Conservation (phyloP, 192 early-diverging fungal species). For the Coemansia sp. region DNA sequence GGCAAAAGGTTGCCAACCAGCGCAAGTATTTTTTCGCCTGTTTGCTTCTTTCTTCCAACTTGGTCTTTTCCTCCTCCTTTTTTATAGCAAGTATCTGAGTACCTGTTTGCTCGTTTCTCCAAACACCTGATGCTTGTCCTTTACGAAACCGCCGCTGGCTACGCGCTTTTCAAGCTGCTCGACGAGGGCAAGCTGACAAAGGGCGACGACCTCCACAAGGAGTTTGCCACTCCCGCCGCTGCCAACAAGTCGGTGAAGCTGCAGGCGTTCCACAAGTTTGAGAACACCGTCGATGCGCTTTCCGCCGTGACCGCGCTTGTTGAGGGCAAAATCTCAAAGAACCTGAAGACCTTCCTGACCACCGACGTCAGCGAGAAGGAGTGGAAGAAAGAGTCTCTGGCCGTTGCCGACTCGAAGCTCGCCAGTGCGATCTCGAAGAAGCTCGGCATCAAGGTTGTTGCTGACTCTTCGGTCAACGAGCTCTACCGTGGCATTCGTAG, state of each 20-base stretch:
- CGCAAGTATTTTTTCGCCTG: background rate
- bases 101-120: background rate
- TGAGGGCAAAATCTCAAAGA: slow-evolving; percentile 96
- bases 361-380: slow-evolving; percentile 83
- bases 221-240: slow-evolving; percentile 85
- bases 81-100: background rate
- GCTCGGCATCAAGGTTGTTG: slow-evolving; percentile 81
- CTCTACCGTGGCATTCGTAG: slow-evolving; percentile 95
- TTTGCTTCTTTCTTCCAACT: background rate
- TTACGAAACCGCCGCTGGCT: slow-evolving; percentile 97
- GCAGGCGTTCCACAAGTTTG: slow-evolving; percentile 96
- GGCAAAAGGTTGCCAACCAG: no score
- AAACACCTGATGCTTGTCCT: slow-evolving; percentile 79
- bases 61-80: background rate
- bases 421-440: slow-evolving; percentile 84
- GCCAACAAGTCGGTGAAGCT: slow-evolving; percentile 96
- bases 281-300: slow-evolving; percentile 97
- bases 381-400: slow-evolving; percentile 89
- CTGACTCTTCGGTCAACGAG: slow-evolving; percentile 86
- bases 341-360: slow-evolving; percentile 92
- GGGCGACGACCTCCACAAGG: slow-evolving; percentile 84
- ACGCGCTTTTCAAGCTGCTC: slow-evolving; percentile 94
- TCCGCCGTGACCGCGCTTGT: slow-evolving; percentile 94
- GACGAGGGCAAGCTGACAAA: slow-evolving; percentile 89
- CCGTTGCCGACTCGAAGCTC: slow-evolving; percentile 94